A percentile compares a stretch with the other conserved stretches of the same genome.
These are phyloP conservation scores for Linum trigynum DNA, from an alignment of 345 rosid species.

Conservation along the genomic window DNA sequence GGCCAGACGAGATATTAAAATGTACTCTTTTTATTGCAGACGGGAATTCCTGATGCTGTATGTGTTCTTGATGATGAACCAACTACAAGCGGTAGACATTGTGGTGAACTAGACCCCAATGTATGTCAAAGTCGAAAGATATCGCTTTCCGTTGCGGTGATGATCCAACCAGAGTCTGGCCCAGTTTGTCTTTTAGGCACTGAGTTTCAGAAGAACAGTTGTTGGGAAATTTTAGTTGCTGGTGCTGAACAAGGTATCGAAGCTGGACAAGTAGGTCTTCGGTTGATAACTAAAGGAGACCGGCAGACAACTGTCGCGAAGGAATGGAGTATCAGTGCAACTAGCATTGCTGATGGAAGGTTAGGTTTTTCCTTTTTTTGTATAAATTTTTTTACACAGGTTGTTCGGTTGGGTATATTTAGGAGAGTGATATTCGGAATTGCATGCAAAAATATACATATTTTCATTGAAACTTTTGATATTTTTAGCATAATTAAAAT, in stretches of 20 bases:
- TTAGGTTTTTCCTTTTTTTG: constrained; percentile 17
- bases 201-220: constrained; percentile 80
- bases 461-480: no score
- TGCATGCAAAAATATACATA: no score
- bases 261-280: constrained; percentile 98
- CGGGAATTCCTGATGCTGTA: constrained; percentile 70
- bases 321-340: constrained; percentile 99
- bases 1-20: neutral
- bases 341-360: constrained; percentile 99
- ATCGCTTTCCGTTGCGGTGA: constrained; percentile 76
- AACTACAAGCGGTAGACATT: constrained; percentile 70
- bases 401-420: neutral
- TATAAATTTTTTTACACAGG: neutral
- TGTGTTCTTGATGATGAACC: constrained; percentile 99
- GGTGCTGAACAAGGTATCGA: constrained; percentile 99
- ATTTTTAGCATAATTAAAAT: no score
- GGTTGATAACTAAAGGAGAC: constrained; percentile 88
- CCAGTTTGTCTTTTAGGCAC: constrained; percentile 98
- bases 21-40: constrained; percentile 36
- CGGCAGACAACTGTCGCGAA: constrained; percentile 77
- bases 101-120: constrained; percentile 73
- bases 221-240: constrained; percentile 99
- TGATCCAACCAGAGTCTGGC: constrained; percentile 99
- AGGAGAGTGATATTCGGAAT: no score
- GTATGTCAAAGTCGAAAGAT: constrained; percentile 74